A percentile compares a stretch with the other conserved stretches of the same genome.
Evolutionary conservation across 306 rosid genomes (phyloP).

Genomic region (Vicia faba): DNA sequence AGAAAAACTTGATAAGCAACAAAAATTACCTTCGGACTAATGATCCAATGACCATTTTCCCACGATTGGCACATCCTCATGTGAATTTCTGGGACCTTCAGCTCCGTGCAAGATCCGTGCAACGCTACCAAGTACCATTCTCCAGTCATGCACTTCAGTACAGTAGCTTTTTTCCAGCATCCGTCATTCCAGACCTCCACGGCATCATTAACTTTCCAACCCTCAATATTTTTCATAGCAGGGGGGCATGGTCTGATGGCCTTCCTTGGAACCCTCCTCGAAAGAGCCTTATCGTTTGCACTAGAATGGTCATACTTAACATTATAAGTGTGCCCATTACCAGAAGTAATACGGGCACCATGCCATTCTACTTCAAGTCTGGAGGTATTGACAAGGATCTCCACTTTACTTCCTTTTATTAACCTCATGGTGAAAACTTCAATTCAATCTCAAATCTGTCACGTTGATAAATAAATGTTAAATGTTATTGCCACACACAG

Average conservation of each 20-base stretch:
- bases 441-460: constrained; percentile 41
- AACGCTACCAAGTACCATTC: constrained; percentile 57
- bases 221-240: constrained; percentile 28
- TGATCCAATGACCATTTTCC: constrained; percentile 65
- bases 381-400: constrained; percentile 58
- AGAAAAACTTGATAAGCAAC: background rate
- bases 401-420: constrained; percentile 67
- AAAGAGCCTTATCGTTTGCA: constrained; percentile 34
- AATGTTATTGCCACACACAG: constrained; percentile 3
- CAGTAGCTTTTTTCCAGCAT: constrained; percentile 69
- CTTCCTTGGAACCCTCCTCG: constrained; percentile 62
- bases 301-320: constrained; percentile 50
- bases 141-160: constrained; percentile 43
- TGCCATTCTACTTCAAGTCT: constrained; percentile 60
- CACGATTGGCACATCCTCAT: constrained; percentile 65
- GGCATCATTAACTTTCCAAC: constrained; percentile 61
- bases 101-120: constrained; percentile 56
- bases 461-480: constrained; percentile 20
- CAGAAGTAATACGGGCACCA: constrained; percentile 63
- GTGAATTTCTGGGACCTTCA: constrained; percentile 47
- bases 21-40: constrained; percentile 54
- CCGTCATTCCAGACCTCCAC: constrained; percentile 63
- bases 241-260: constrained; percentile 78
- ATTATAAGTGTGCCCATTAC: constrained; percentile 62
- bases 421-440: constrained; percentile 56